Evolutionary conservation across 2,329 filamentous ascomycete genomes (phyloP).

Genomic region (Penicillium oxalicum): DNA sequence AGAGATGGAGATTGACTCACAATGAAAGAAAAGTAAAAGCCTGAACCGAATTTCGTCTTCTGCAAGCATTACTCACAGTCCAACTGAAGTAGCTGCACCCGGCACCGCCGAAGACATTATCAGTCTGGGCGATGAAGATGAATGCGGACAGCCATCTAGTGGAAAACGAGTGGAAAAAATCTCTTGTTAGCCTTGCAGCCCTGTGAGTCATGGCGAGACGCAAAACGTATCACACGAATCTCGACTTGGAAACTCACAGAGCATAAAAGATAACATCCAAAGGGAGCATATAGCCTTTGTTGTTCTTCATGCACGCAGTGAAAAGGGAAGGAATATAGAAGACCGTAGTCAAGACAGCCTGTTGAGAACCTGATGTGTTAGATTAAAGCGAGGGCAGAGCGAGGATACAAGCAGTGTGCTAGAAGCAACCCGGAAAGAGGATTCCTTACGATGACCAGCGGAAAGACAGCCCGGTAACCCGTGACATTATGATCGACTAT

Average conservation of each 20-base stretch:
- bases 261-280: conserved; percentile 14
- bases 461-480: conserved; percentile 11
- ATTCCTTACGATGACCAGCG: conserved; percentile 10
- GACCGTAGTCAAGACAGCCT: conserved; percentile 9
- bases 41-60: neutral
- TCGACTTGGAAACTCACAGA: conserved; percentile 3
- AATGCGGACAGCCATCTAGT: conserved; percentile 1
- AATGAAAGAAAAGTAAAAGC: neutral
- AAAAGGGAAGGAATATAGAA: conserved; percentile 15
- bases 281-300: conserved; percentile 14
- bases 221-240: too few relatives aligned
- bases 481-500: conserved; percentile 6
- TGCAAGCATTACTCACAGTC: neutral
- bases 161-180: too few relatives aligned
- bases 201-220: too few relatives aligned
- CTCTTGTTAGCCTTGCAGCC: too few relatives aligned
- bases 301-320: conserved; percentile 8
- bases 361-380: neutral
- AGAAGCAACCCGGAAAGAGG: too few relatives aligned
- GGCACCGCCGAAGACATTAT: neutral
- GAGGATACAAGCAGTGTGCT: too few relatives aligned
- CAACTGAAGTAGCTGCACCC: neutral
- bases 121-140: conserved; percentile 1
- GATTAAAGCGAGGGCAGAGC: too few relatives aligned
- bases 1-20: neutral